These are phyloP conservation scores for Neckera pumila DNA, from an alignment of 225 moss, liverwort and hornwort species.

Conservation along the genomic window DNA sequence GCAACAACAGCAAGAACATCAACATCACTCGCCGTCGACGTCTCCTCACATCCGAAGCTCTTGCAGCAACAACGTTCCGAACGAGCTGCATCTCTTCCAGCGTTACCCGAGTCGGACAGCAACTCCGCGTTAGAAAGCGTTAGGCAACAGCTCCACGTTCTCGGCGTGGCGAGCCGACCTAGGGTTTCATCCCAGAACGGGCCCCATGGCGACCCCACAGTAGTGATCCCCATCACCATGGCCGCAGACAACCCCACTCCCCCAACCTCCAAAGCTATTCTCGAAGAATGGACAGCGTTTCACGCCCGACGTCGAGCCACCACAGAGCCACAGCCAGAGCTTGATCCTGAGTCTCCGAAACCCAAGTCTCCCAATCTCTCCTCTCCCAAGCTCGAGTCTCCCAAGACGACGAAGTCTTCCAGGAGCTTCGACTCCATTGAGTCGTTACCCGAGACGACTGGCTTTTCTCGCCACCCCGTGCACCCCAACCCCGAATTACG, in stretches of 20 bases:
- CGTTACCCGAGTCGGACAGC: not conserved
- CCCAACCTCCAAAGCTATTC: conserved; percentile 1
- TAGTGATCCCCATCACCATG: not conserved
- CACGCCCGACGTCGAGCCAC: conserved; percentile 12
- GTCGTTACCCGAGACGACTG: not conserved
- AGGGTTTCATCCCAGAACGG: not conserved
- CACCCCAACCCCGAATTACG: conserved; percentile 3
- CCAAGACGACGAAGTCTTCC: not conserved
- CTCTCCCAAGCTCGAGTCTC: not conserved
- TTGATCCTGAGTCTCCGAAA: not conserved
- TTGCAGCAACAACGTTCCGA: not conserved
- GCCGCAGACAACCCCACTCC: not conserved
- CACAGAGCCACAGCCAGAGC: not conserved
- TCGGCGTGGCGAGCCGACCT: conserved; percentile 2
- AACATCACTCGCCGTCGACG: not conserved
- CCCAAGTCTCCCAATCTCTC: not conserved
- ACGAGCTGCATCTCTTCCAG: not conserved
- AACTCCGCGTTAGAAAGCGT: not conserved
- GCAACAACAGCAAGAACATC: not conserved
- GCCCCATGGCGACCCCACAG: not conserved
- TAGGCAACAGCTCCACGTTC: conserved; percentile 11
- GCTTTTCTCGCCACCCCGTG: not conserved
- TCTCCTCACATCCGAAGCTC: not conserved
- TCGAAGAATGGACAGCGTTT: conserved; percentile 34
- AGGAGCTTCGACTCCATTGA: conserved; percentile 3